A percentile compares a stretch with the other conserved stretches of the same genome.
These are phyloP conservation scores for Candida gigantensis DNA, from an alignment of 1,139 yeast genomes.

Conservation along the genomic window DNA sequence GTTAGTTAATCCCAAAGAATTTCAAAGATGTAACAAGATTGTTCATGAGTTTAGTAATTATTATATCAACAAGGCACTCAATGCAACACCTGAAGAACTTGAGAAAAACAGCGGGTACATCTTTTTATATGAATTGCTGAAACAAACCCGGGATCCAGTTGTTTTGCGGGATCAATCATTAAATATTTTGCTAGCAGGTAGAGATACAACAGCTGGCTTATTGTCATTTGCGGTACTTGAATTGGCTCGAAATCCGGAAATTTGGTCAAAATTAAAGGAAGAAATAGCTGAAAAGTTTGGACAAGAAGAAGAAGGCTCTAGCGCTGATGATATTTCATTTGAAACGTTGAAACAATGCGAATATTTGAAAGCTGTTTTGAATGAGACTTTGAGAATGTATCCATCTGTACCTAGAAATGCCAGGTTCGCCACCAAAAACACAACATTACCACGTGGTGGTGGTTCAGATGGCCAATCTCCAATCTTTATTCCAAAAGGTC, in stretches of 20 bases:
- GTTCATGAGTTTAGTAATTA: constrained; percentile 32
- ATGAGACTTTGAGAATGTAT: constrained; percentile 50
- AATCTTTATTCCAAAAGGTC: constrained; percentile 42
- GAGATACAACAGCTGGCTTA: constrained; percentile 51
- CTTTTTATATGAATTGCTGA: constrained; percentile 47
- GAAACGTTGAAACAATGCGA: constrained; percentile 48
- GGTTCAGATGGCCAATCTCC: constrained; percentile 48
- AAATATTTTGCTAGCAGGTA: constrained; percentile 47
- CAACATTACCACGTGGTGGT: constrained; percentile 55
- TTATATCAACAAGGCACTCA: constrained; percentile 33
- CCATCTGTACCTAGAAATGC: constrained; percentile 55
- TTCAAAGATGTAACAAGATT: constrained; percentile 19
- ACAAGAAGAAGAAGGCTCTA: too few relatives aligned
- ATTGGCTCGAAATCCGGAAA: constrained; percentile 41
- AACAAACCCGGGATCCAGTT: constrained; percentile 44
- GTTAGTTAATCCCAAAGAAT: constrained; percentile 24
- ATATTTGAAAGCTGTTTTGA: constrained; percentile 47
- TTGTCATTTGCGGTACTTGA: constrained; percentile 45
- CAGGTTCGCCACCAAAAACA: constrained; percentile 43
- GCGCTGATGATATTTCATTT: constrained; percentile 21
- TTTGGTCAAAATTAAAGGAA: constrained; percentile 34
- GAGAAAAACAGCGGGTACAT: constrained; percentile 35
- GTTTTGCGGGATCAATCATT: constrained; percentile 47
- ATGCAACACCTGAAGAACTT: constrained; percentile 23
- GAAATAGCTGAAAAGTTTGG: constrained; percentile 35